Evolutionary conservation across 768 basidiomycete genomes (phyloP).

Genomic region (Harrya chromipes): DNA sequence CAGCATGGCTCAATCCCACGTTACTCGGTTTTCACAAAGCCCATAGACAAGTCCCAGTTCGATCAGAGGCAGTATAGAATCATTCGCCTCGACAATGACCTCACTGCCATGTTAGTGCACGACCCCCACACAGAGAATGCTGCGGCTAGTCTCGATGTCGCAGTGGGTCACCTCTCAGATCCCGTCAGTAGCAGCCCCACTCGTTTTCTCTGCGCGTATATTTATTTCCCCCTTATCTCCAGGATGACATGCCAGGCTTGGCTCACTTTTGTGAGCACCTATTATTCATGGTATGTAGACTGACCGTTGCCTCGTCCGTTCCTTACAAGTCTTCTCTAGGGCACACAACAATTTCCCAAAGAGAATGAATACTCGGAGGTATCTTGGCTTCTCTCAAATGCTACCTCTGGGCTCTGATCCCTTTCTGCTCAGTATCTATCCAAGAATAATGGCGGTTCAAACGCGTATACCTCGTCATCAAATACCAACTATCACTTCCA

Average conservation of each 20-base stretch:
- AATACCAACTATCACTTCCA: conserved; percentile 90
- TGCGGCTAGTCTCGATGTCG: conserved; percentile 91
- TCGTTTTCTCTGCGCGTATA: not conserved
- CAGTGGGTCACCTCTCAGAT: conserved; percentile 90
- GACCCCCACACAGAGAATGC: conserved; percentile 90
- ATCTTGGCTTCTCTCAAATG: conserved; percentile 6
- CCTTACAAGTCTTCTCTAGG: conserved; percentile 40
- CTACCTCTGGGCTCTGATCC: not conserved
- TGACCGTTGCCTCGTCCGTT: not conserved
- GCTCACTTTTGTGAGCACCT: conserved; percentile 97
- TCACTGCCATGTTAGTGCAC: conserved; percentile 82
- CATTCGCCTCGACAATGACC: conserved; percentile 82
- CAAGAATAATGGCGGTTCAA: conserved; percentile 83
- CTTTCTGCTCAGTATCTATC: conserved; percentile 53
- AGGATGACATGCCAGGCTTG: conserved; percentile 88
- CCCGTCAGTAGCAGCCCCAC: conserved; percentile 56
- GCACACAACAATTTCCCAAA: conserved; percentile 77
- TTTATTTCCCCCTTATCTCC: conserved; percentile 1
- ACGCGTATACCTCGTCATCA: conserved; percentile 89
- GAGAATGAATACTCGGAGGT: conserved; percentile 96
- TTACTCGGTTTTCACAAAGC: conserved; percentile 53
- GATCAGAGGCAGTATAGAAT: conserved; percentile 81
- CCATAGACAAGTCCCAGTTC: conserved; percentile 67
- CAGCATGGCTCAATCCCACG: conserved; percentile 32
- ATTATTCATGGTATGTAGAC: conserved; percentile 78